Percentiles rank a stretch among this genome's conserved stretches.
Conservation (phyloP, 345 rosid genomes). For the Hibiscus tridactylites region DNA sequence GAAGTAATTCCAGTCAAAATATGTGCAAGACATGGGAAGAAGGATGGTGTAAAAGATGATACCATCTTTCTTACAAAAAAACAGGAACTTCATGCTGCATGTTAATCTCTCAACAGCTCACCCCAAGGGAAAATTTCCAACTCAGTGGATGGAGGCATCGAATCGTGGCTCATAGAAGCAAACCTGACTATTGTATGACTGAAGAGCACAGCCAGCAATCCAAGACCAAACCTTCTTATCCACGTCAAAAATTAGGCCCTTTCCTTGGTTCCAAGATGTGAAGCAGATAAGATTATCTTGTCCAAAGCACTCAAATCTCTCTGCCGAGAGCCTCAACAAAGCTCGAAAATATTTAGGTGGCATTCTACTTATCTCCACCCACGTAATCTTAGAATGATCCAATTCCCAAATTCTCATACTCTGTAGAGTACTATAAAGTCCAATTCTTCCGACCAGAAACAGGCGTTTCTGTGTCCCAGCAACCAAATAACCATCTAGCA, state of each 20-base stretch:
- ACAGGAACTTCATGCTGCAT: neutral
- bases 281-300: conserved; percentile 93
- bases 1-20: conserved; percentile 5
- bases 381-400: conserved; percentile 63
- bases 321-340: conserved; percentile 84
- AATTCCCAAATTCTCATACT: conserved; percentile 98
- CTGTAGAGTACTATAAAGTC: conserved; percentile 86
- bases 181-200: conserved; percentile 90
- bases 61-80: neutral
- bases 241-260: conserved; percentile 80
- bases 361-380: conserved; percentile 97
- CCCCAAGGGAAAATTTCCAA: neutral
- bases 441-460: conserved; percentile 91
- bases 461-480: conserved; percentile 88
- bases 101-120: conserved; percentile 1
- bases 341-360: conserved; percentile 84
- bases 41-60: neutral
- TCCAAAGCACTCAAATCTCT: conserved; percentile 94
- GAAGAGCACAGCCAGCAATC: conserved; percentile 93
- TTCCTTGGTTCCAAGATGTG: conserved; percentile 98
- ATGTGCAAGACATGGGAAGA: neutral
- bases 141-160: conserved; percentile 55
- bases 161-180: conserved; percentile 98
- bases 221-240: conserved; percentile 93
- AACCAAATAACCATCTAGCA: conserved; percentile 88